Evolutionary conservation across 192 early-diverging fungal species (phyloP).

Genomic region (Entomortierella parvispora): DNA sequence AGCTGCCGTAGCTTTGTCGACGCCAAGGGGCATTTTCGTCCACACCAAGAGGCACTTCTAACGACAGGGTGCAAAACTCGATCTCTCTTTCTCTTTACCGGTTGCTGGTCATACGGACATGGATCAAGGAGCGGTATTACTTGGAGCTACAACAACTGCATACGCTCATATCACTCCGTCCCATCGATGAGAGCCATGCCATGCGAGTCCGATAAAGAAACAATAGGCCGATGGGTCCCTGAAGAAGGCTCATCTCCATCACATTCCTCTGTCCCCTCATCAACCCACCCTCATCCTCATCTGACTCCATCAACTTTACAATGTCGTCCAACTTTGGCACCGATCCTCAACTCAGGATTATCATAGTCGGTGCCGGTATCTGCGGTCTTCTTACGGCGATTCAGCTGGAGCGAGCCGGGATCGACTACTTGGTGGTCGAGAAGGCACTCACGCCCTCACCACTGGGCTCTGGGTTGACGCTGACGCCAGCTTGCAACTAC

Average conservation of each 20-base stretch:
- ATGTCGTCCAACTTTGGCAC: neutral
- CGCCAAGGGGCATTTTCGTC: too few species aligned
- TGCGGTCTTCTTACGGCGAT: conserved; percentile 26
- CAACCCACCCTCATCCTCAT: neutral
- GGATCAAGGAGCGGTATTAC: too few species aligned
- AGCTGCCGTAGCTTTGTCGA: too few species aligned
- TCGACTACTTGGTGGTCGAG: conserved; percentile 28
- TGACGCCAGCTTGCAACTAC: conserved; percentile 33
- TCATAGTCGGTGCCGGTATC: conserved; percentile 31
- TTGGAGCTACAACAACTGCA: too few species aligned
- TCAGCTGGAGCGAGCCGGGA: conserved; percentile 24
- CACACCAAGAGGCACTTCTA: too few species aligned
- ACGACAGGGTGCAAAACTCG: too few species aligned
- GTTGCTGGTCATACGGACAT: too few species aligned
- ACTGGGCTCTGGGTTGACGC: conserved; percentile 15
- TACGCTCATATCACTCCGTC: too few species aligned
- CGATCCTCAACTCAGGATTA: conserved; percentile 23
- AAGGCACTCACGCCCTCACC: conserved; percentile 7
- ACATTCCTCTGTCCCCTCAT: neutral
- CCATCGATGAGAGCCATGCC: too few species aligned
- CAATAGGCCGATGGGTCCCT: neutral
- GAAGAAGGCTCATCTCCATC: neutral
- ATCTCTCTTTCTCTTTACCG: too few species aligned
- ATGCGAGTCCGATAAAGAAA: too few species aligned
- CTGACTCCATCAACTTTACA: neutral